Percentiles rank a stretch among this genome's conserved stretches.
Evolutionary conservation across 805 yeast genomes (phyloP).

Genomic region (Lipomyces sp.): DNA sequence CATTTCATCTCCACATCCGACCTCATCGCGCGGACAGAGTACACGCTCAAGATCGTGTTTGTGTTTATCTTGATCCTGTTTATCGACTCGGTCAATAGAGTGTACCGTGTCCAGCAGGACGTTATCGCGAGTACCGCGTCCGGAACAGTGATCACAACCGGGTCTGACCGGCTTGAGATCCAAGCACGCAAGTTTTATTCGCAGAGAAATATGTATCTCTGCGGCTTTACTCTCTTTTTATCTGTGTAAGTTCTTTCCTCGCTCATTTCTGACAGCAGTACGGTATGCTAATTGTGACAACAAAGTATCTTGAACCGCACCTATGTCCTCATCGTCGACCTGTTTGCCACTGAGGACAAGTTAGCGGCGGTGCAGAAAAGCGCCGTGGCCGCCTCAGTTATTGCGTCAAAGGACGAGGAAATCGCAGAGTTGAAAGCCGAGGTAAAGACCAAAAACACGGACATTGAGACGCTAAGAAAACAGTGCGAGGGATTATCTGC

Average conservation of each 20-base stretch:
- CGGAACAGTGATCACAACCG: slow-evolving; percentile 41
- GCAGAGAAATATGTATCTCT: slow-evolving; percentile 92
- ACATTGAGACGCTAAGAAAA: slow-evolving; percentile 68
- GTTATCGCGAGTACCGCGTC: slow-evolving; percentile 50
- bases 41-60: slow-evolving; percentile 78
- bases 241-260: slow-evolving; percentile 64
- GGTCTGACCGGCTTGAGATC: slow-evolving; percentile 74
- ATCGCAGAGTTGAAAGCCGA: slow-evolving; percentile 51
- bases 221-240: slow-evolving; percentile 92
- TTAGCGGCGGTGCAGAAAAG: slow-evolving; percentile 44
- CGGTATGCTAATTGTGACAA: background rate
- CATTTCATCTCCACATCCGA: slow-evolving; percentile 68
- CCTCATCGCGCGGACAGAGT: slow-evolving; percentile 69
- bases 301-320: slow-evolving; percentile 61
- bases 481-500: slow-evolving; percentile 69
- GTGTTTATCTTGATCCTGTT: slow-evolving; percentile 84
- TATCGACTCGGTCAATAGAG: slow-evolving; percentile 85
- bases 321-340: slow-evolving; percentile 74
- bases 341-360: slow-evolving; percentile 65
- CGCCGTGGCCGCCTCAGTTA: background rate
- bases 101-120: slow-evolving; percentile 66
- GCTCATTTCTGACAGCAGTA: background rate
- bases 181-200: slow-evolving; percentile 93
- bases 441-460: slow-evolving; percentile 63
- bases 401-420: slow-evolving; percentile 46